Base-by-base conservation (phyloP, 1,284 basidiomycete species). In the Microstroma glucosiphilum region DNA sequence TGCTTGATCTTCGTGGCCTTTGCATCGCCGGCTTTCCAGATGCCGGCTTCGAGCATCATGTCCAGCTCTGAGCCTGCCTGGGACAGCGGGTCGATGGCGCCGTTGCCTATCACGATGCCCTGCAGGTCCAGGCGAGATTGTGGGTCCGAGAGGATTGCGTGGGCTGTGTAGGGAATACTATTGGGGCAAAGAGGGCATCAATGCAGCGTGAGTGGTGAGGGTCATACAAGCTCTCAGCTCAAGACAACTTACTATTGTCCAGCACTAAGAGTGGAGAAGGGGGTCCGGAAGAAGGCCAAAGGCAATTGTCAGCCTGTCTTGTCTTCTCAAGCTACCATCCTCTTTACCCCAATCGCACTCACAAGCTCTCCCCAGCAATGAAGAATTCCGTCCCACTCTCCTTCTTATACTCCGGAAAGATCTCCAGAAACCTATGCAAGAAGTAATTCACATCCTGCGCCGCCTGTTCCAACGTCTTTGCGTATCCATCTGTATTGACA, bases 61-160 rank as follows among this genome's bases (percentile, higher is more conserved):
- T 96, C 91, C 58, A 92, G 82, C 78, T 92, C 96, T 11, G 91
- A 85, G 7, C 91, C 88, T 79, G 96, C 96, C 81, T 99, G 96
- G 63, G 84, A 82, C 59, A 85, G 84, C 0, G 88, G 89, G 79
- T 97, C 93, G 61, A 96, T 93, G 91, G 92, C 97, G 1, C 93
- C 94, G 80, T 98, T 98, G 9, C 94, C 94, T 61, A 99, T 96
- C 0, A 92, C 90, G 37, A 87, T 82, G 2, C 94, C 96, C 59
- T 85, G 85, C 17, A 98, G 82, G 7, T 79, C 74, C 58, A 76
- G 78, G 1, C 83, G 86, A 40, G 85, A 81, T 48, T 85, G 81
- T 55, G 81, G 79, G 1, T 90, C 89, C 61, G 85, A 83, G 40
- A 94, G 82, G 57, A 96, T 82, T 9, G 87, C 88, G 68, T 92